These are phyloP conservation scores for Cenchrus fungigraminus DNA, from an alignment of 176 grass and related monocot genomes.

Conservation along the genomic window DNA sequence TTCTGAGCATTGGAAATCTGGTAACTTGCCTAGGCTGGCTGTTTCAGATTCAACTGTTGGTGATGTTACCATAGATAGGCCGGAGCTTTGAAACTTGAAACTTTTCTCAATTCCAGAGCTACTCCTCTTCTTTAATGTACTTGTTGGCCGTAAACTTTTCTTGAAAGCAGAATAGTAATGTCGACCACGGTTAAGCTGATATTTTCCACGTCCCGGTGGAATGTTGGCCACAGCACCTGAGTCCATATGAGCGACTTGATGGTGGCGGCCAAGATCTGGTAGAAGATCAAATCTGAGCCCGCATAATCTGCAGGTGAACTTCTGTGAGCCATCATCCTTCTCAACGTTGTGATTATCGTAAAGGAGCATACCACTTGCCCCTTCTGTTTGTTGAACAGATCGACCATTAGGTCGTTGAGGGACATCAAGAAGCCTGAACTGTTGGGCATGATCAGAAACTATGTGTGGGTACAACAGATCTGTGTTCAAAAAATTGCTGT, in stretches of 20 bases:
- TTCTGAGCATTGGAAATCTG: slow-evolving; percentile 70
- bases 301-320: slow-evolving; percentile 73
- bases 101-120: slow-evolving; percentile 56
- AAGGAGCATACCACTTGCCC: slow-evolving; percentile 43
- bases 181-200: slow-evolving; percentile 78
- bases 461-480: slow-evolving; percentile 93
- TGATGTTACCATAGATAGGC: slow-evolving; percentile 40
- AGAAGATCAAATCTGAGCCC: slow-evolving; percentile 83
- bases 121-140: slow-evolving; percentile 65
- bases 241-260: slow-evolving; percentile 83
- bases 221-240: slow-evolving; percentile 43
- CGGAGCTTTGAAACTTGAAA: slow-evolving; percentile 55
- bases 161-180: slow-evolving; percentile 82
- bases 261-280: slow-evolving; percentile 75
- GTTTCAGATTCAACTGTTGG: slow-evolving; percentile 59
- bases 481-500: slow-evolving; percentile 77
- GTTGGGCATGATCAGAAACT: slow-evolving; percentile 71
- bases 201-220: slow-evolving; percentile 72
- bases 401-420: slow-evolving; percentile 51
- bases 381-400: slow-evolving; percentile 51
- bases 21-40: slow-evolving; percentile 59
- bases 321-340: slow-evolving; percentile 59
- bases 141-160: slow-evolving; percentile 60
- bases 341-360: slow-evolving; percentile 48
- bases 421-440: slow-evolving; percentile 67